Percentiles rank a stretch among this genome's conserved stretches.
Conservation (phyloP, 164 flowering plant genomes). For the Magnolia kwangsiensis region DNA sequence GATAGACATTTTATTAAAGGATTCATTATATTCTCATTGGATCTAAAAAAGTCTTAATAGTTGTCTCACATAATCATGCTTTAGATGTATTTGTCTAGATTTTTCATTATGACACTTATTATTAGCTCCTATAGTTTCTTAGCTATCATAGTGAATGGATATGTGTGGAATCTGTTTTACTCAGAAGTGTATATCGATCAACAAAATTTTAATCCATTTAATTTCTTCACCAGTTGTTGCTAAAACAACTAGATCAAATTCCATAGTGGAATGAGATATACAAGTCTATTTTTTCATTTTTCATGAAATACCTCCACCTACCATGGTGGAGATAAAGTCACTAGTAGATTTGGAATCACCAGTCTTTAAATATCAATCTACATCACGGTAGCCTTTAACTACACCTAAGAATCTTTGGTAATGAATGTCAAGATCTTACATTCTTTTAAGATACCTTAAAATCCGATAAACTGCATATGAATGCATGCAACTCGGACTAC, state of each 20-base stretch:
- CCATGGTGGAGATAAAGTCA: background rate
- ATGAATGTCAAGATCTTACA: background rate
- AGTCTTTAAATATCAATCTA: background rate
- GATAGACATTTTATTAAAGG: background rate
- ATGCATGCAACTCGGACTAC: background rate
- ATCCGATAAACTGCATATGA: background rate
- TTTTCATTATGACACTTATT: background rate
- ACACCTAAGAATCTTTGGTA: background rate
- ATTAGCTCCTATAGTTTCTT: background rate
- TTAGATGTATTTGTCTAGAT: background rate
- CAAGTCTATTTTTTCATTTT: background rate
- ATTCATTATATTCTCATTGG: no score
- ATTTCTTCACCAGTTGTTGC: background rate
- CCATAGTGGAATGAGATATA: background rate
- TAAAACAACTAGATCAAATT: background rate
- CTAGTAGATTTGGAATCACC: background rate
- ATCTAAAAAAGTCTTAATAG: background rate
- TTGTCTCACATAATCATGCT: background rate
- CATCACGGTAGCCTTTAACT: background rate
- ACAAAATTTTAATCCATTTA: background rate
- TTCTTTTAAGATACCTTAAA: background rate
- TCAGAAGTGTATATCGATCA: background rate
- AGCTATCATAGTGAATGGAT: background rate
- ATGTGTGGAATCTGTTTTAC: background rate
- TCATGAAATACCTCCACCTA: background rate